Base-by-base conservation (phyloP, 768 basidiomycete species). In the Lepiota brunneoincarnata region DNA sequence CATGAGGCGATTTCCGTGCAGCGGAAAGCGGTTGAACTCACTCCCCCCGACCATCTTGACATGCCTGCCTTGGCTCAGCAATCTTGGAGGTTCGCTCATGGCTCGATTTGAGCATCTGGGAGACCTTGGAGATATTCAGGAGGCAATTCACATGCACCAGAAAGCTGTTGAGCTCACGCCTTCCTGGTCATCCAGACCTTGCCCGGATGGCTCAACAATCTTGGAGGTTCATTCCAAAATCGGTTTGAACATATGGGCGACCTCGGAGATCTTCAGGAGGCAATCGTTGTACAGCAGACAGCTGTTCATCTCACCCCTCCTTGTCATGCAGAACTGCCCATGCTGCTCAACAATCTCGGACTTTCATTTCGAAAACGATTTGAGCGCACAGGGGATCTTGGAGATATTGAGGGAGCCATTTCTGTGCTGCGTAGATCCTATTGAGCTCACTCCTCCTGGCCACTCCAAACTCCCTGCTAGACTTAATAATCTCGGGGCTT, bases 201-300 rank as follows among this genome's bases (percentile, higher is more conserved):
- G 6, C 26, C 26, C 4, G 26, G 26, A 7, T 28, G 7, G 3
- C 26, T 28, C 26, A 36, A 42, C 31, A 46, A 50, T 31, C 54
- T 55, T 31, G 49, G 57, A 20, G 21, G n/a, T 4, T 45, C 39
- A n/a, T 31, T 39, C 10, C 5, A 23, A 18, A 34, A 14, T 52
- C 59, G 59, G 23, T 51, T 59, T 34, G 41, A 59, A 37, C 36
- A 34, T 38, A 31, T 3, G 63, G 68, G 7, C n/a, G 51, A 59
- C 17, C 41, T 55, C 12, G 52, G 58, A 24, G 69, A 69, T 56
- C 24, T 69, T 18, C 64, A 70, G 15, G 61, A 64, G 26, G 57
- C 60, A 2, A 60, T 69, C 38, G n/a, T n/a, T n/a, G n/a, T n/a
- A n/a, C n/a, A n/a, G n/a, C n/a, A n/a, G n/a, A n/a, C n/a, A n/a